Conservation (phyloP, 345 rosid species). For the Turnera subulata region DNA sequence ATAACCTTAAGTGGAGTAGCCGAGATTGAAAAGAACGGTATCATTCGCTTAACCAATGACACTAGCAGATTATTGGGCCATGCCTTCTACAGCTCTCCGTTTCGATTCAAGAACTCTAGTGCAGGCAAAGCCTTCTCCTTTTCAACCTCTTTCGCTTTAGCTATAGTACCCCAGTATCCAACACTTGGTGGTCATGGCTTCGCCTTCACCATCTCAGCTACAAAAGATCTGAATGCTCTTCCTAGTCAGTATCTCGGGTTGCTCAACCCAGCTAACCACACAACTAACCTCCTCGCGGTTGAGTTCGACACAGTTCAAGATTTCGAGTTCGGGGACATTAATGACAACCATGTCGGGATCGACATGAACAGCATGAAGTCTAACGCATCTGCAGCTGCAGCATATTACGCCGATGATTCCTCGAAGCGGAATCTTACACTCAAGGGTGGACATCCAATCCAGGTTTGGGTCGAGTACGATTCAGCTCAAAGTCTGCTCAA, state of each 20-base stretch:
- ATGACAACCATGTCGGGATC: constrained; percentile 26
- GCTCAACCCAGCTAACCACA: constrained; percentile 18
- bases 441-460: constrained; percentile 13
- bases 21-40: constrained; percentile 15
- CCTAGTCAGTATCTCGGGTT: constrained; percentile 24
- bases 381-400: constrained; percentile 16
- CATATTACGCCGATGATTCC: constrained; percentile 5
- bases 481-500: constrained; percentile 15
- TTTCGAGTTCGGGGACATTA: constrained; percentile 23
- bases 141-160: constrained; percentile 20
- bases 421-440: constrained; percentile 14
- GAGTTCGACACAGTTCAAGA: constrained; percentile 27
- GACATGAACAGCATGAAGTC: constrained; percentile 20
- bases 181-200: constrained; percentile 30
- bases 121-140: constrained; percentile 12
- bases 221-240: constrained; percentile 16
- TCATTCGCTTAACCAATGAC: constrained; percentile 21
- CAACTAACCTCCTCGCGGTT: constrained; percentile 18
- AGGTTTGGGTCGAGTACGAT: constrained; percentile 27
- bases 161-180: constrained; percentile 20
- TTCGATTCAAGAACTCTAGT: constrained; percentile 18
- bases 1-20: constrained; percentile 12
- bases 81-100: constrained; percentile 19
- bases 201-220: constrained; percentile 23
- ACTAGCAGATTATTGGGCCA: constrained; percentile 18